A percentile compares a stretch with the other conserved stretches of the same genome.
Conservation (phyloP, 2,329 filamentous ascomycete genomes). For the Aspergillus aculeatus region DNA sequence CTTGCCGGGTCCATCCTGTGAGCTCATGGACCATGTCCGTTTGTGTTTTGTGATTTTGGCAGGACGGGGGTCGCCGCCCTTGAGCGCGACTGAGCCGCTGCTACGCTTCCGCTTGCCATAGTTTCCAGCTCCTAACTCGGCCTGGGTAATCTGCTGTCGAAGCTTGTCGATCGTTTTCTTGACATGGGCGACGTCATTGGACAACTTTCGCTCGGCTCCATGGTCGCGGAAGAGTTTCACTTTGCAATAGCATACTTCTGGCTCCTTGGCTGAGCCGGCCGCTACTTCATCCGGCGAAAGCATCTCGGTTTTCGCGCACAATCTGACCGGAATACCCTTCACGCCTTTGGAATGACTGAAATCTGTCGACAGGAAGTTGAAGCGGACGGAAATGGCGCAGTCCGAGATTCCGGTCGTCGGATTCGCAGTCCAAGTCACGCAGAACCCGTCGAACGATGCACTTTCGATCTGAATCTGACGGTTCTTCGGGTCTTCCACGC, state of each 20-base stretch:
- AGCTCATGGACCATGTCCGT: conserved; percentile 92
- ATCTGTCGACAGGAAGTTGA: conserved; percentile 97
- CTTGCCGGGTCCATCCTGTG: conserved; percentile 50
- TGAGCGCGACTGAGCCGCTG: conserved; percentile 50
- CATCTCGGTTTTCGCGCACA: conserved; percentile 85
- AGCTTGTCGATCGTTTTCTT: conserved; percentile 96
- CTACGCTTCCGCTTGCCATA: conserved; percentile 62
- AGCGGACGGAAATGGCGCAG: conserved; percentile 84
- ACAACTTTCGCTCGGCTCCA: conserved; percentile 89
- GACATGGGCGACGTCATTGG: conserved; percentile 90
- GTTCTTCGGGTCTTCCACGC: conserved; percentile 56
- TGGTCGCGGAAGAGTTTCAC: conserved; percentile 97
- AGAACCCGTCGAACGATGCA: conserved; percentile 91
- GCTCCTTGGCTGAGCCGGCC: conserved; percentile 27
- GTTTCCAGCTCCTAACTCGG: conserved; percentile 60
- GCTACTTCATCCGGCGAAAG: conserved; percentile 55
- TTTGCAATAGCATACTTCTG: conserved; percentile 90
- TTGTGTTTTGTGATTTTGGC: conserved; percentile 90
- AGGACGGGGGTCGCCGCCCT: conserved; percentile 56
- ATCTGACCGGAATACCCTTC: conserved; percentile 90
- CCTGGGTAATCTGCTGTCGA: conserved; percentile 86
- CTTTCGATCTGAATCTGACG: conserved; percentile 68
- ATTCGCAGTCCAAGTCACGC: conserved; percentile 80
- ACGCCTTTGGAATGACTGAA: conserved; percentile 99
- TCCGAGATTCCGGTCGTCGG: conserved; percentile 64